phyloP scores from a whole-genome alignment of 2,329 filamentous ascomycete species.

The Fusarium hostae region DNA sequence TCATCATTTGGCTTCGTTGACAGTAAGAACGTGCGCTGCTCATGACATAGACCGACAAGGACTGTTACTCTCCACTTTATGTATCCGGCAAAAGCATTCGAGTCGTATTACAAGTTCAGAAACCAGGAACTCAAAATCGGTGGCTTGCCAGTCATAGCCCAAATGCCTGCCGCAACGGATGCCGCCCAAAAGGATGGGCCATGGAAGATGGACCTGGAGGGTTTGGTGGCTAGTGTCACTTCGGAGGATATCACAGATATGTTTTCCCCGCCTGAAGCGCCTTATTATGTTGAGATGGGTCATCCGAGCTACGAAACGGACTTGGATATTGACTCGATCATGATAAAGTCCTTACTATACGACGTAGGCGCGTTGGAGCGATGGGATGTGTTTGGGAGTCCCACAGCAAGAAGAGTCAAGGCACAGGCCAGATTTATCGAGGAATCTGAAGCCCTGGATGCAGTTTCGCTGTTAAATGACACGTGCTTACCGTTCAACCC shows the following conservation, averaged over 20 bases:
- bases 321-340: slow-evolving; percentile 26
- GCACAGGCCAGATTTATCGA: slow-evolving; percentile 53
- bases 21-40: slow-evolving; percentile 49
- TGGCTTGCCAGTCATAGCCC: slow-evolving; percentile 19
- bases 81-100: slow-evolving; percentile 24
- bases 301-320: slow-evolving; percentile 42
- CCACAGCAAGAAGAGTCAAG: slow-evolving; percentile 51
- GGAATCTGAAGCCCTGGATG: slow-evolving; percentile 51
- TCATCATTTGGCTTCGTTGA: slow-evolving; percentile 48
- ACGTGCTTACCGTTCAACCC: slow-evolving; percentile 46
- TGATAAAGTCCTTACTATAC: slow-evolving; percentile 47
- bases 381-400: slow-evolving; percentile 45
- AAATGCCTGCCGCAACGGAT: not conserved
- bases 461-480: slow-evolving; percentile 47
- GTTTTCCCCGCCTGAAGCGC: not conserved
- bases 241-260: slow-evolving; percentile 11
- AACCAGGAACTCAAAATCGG: slow-evolving; percentile 40
- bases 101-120: slow-evolving; percentile 35
- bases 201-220: slow-evolving; percentile 13
- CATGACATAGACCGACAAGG: slow-evolving; percentile 50
- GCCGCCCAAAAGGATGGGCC: not conserved
- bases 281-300: not conserved
- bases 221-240: not conserved
- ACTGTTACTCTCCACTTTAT: slow-evolving; percentile 48
- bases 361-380: slow-evolving; percentile 49